Percentiles rank a stretch among this genome's conserved stretches.
These are phyloP conservation scores for Aspergillus viridinutans DNA, from an alignment of 2,329 filamentous ascomycete genomes.

Conservation along the genomic window DNA sequence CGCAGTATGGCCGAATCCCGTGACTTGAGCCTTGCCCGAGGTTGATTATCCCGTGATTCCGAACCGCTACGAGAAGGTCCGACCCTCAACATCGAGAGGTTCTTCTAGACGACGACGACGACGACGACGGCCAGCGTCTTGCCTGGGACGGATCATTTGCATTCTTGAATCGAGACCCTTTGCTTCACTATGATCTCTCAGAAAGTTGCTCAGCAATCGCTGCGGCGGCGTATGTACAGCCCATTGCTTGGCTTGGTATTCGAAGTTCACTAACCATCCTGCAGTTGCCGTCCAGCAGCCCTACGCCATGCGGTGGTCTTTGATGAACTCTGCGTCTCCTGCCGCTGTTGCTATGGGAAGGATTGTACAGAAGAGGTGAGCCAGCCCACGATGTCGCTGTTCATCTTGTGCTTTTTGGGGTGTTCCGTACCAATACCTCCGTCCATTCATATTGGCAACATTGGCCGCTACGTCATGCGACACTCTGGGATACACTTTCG, in stretches of 20 bases:
- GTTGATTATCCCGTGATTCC: conserved; percentile 37
- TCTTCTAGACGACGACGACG: conserved; percentile 16
- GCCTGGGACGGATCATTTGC: conserved; percentile 6
- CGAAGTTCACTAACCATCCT: conserved; percentile 20
- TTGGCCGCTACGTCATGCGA: conserved; percentile 26
- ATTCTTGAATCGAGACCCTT: conserved; percentile 4
- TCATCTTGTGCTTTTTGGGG: neutral
- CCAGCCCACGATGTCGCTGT: conserved; percentile 1
- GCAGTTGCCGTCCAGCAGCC: conserved; percentile 45
- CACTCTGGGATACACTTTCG: neutral
- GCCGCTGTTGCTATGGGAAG: conserved; percentile 42
- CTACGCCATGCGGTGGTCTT: conserved; percentile 38
- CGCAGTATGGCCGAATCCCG: conserved; percentile 21
- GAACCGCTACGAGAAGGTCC: conserved; percentile 27
- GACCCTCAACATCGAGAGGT: conserved; percentile 15
- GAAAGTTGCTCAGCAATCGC: conserved; percentile 45
- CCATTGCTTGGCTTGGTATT: conserved; percentile 5
- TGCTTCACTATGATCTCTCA: conserved; percentile 43
- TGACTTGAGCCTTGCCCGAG: conserved; percentile 37
- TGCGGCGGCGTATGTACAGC: conserved; percentile 44
- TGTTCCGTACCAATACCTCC: neutral
- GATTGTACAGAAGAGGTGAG: conserved; percentile 43
- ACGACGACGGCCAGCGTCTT: conserved; percentile 9
- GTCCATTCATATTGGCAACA: neutral
- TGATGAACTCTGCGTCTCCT: conserved; percentile 42